A percentile compares a stretch with the other conserved stretches of the same genome.
These are phyloP conservation scores for Rhodotorula sp. DNA, from an alignment of 1,284 basidiomycete genomes.

Conservation along the genomic window DNA sequence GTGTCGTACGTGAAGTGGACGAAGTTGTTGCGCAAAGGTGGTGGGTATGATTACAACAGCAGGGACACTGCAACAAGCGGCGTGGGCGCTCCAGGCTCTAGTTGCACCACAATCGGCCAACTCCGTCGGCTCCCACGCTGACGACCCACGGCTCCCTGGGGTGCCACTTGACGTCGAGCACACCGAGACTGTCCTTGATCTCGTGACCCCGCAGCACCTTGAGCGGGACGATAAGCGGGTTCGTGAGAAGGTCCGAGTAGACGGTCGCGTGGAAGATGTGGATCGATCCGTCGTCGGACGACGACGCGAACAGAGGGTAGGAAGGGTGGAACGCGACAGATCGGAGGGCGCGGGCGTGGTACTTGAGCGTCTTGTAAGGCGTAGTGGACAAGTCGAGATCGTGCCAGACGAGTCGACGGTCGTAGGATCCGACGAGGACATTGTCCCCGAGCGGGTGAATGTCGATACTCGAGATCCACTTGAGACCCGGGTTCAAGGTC, in stretches of 20 bases:
- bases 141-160: constrained; percentile 88
- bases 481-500: constrained; percentile 86
- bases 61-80: neutral
- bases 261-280: constrained; percentile 96
- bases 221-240: constrained; percentile 93
- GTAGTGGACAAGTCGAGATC: constrained; percentile 93
- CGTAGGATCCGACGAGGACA: constrained; percentile 94
- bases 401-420: constrained; percentile 97
- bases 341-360: constrained; percentile 89
- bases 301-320: constrained; percentile 92
- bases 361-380: constrained; percentile 95
- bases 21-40: neutral
- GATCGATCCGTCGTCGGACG: constrained; percentile 93
- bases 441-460: constrained; percentile 95
- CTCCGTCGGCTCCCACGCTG: constrained; percentile 89
- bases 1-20: neutral
- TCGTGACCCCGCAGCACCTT: constrained; percentile 88
- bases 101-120: constrained; percentile 71
- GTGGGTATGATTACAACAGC: neutral
- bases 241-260: constrained; percentile 89
- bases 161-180: constrained; percentile 87
- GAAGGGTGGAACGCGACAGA: constrained; percentile 88
- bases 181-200: constrained; percentile 80
- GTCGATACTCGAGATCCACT: constrained; percentile 96
- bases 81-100: neutral